Conservation (phyloP, 768 basidiomycete species). For the Auriscalpium vulgare region DNA sequence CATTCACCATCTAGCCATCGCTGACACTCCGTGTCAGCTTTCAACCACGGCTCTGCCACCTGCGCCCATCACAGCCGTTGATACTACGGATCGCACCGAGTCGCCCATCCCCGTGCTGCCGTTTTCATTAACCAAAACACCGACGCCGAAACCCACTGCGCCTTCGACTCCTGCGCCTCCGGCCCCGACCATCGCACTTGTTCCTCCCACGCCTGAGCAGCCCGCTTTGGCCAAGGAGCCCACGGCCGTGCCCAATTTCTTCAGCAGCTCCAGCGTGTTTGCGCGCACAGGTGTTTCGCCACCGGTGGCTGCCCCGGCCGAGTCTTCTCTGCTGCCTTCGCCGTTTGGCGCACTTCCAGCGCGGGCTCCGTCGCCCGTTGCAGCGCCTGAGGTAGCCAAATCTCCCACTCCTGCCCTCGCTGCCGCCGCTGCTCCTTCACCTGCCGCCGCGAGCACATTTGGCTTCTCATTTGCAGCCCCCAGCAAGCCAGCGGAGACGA, state of each 20-base stretch:
- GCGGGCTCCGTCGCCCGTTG: no score
- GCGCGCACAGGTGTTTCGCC: conserved; percentile 16
- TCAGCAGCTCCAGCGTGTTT: conserved; percentile 42
- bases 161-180: conserved; percentile 7
- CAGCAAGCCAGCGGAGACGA: not conserved
- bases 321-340: not conserved
- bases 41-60: conserved; percentile 39
- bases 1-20: conserved; percentile 11
- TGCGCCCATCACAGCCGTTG: conserved; percentile 38
- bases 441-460: not conserved
- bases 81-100: conserved; percentile 6
- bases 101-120: conserved; percentile 14
- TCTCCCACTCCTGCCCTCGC: not conserved
- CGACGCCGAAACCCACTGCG: conserved; percentile 17
- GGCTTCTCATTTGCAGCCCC: not conserved
- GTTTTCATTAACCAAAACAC: conserved; percentile 12
- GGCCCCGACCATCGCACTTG: conserved; percentile 21
- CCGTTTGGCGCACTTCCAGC: no score
- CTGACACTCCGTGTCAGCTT: not conserved
- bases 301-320: conserved; percentile 18
- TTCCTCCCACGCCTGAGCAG: conserved; percentile 22
- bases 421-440: not conserved
- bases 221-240: conserved; percentile 2
- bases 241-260: conserved; percentile 53
- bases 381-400: no score